A percentile compares a stretch with the other conserved stretches of the same genome.
phyloP scores from a whole-genome alignment of 1,139 yeast genomes.

The Lodderomyces theae region DNA sequence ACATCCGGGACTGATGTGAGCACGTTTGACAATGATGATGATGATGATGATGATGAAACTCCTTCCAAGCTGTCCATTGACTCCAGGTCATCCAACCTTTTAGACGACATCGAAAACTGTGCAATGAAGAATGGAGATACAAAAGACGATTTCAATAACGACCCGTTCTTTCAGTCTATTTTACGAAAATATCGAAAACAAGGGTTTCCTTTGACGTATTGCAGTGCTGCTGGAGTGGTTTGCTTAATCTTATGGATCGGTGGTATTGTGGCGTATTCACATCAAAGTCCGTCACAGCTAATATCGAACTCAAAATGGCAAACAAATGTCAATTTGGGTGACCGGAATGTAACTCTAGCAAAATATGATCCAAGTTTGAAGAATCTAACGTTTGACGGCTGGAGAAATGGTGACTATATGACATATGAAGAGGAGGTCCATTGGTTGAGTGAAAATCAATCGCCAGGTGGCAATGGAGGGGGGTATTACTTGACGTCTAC shows the following conservation, averaged over 20 bases:
- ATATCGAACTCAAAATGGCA: slow-evolving; percentile 26
- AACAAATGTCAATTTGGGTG: slow-evolving; percentile 27
- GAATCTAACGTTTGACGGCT: slow-evolving; percentile 31
- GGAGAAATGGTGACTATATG: slow-evolving; percentile 24
- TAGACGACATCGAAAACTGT: slow-evolving; percentile 28
- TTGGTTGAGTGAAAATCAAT: slow-evolving; percentile 35
- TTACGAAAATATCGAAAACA: slow-evolving; percentile 20
- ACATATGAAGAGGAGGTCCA: slow-evolving; percentile 19
- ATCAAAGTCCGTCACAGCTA: slow-evolving; percentile 21
- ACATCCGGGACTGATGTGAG: not conserved
- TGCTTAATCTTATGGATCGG: slow-evolving; percentile 25
- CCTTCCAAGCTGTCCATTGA: slow-evolving; percentile 14
- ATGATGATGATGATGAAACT: not conserved
- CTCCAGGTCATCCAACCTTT: slow-evolving; percentile 26
- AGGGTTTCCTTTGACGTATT: slow-evolving; percentile 11
- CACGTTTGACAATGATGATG: too few relatives aligned
- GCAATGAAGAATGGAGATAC: slow-evolving; percentile 10
- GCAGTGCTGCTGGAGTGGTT: slow-evolving; percentile 10
- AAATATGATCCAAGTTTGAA: slow-evolving; percentile 24
- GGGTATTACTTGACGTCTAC: slow-evolving; percentile 29
- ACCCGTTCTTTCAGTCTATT: slow-evolving; percentile 25
- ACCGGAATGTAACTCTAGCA: slow-evolving; percentile 33
- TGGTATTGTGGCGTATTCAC: slow-evolving; percentile 31
- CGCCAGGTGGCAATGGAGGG: slow-evolving; percentile 20
- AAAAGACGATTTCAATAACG: slow-evolving; percentile 24